A percentile compares a stretch with the other conserved stretches of the same genome.
These are phyloP conservation scores for Astrothelium macrocarpum DNA, from an alignment of 495 filamentous ascomycete species.

Conservation along the genomic window DNA sequence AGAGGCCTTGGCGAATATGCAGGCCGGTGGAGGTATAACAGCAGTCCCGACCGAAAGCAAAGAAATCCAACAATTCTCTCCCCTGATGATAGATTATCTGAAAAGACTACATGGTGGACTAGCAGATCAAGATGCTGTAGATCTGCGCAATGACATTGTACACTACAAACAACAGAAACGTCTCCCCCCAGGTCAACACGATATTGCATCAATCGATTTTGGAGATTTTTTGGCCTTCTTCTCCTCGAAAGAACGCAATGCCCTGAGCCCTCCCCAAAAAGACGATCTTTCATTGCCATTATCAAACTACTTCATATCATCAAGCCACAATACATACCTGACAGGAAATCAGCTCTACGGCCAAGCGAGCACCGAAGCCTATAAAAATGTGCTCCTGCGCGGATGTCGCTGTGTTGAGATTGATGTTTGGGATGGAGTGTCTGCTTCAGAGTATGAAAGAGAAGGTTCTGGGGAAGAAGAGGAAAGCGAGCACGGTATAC, in stretches of 20 bases:
- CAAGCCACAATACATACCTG: constrained; percentile 92
- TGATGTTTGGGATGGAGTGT: constrained; percentile 86
- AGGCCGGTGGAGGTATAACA: not conserved
- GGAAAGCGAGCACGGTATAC: not conserved
- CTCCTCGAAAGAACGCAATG: not conserved
- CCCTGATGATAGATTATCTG: not conserved
- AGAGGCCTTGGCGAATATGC: not conserved
- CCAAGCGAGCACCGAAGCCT: constrained; percentile 68
- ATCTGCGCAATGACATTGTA: not conserved
- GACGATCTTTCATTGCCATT: constrained; percentile 40
- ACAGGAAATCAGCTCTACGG: constrained; percentile 87
- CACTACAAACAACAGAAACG: not conserved
- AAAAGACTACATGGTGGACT: not conserved
- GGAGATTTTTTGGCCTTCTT: constrained; percentile 12
- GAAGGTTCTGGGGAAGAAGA: constrained; percentile 14
- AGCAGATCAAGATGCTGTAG: not conserved
- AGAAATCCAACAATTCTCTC: not conserved
- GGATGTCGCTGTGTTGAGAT: constrained; percentile 94
- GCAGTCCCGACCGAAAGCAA: not conserved
- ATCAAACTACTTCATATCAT: constrained; percentile 82
- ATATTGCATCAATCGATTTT: constrained; percentile 1
- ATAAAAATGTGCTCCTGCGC: constrained; percentile 65
- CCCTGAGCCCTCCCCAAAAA: not conserved
- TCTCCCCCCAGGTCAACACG: not conserved
- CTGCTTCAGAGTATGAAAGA: constrained; percentile 27